Base-by-base conservation (phyloP, 805 yeast genomes). In the Kodamaea nitidulidarum region DNA sequence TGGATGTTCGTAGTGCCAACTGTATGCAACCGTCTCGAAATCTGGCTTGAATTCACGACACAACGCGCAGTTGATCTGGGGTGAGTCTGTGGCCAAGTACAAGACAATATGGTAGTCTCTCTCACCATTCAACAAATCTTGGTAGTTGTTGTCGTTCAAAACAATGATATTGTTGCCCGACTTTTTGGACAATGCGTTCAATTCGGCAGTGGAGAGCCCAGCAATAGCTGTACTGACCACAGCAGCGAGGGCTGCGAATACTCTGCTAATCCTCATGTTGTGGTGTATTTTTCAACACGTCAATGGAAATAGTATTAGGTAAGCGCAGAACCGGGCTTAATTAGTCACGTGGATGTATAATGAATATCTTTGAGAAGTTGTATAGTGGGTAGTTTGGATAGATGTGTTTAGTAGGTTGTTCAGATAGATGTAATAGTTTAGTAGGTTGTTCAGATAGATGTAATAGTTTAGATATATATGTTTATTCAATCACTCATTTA, bases 31-130 rank as follows among this genome's bases (percentile, higher is more conserved):
- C 31, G 62, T 54, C 12, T 73, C 73, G 52, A 60, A 85, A 31
- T 73, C 75, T 2, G 96, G 95, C 17, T 73, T 78, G 50, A 84
- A 73, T 31, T 80, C 78, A 7, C 65, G 50, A 71, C 98, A 93
- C 37, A 85, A 67, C 1, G 67, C 66, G 65, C 98, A 93, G 9
- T 85, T 86, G 54, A 90, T 75, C 44, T 77, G 76, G 1, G 87
- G 71, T 35, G 80, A 73, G 7, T 81, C 75, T 2, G 97, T 88
- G 0, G 96, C 84, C 44, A 91, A 63, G 40, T 82, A 70, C 22
- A 80, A 52, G 9, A 84, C 70, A n/a, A 85, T 54, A 27, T 83
- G 73, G 58, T 77, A 79, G 51, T 87, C 88, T 52, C 91, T 73
- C 15, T 80, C 76, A 4, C 87, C 86, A 17, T 64, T 64, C 40